These are phyloP conservation scores for Naganishia kalamii DNA, from an alignment of 768 basidiomycete species.

Conservation along the genomic window DNA sequence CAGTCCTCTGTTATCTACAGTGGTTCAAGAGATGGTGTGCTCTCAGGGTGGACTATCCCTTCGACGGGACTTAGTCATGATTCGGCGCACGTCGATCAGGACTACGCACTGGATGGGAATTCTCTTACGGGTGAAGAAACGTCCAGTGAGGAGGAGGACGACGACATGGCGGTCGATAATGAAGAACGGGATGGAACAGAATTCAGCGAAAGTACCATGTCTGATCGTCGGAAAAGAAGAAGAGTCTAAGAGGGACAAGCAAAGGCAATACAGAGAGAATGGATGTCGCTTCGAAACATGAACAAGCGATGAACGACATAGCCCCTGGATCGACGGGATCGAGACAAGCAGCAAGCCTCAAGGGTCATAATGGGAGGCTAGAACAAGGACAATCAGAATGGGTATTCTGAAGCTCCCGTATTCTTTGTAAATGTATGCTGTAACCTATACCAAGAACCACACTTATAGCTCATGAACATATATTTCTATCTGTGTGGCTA, in stretches of 20 bases:
- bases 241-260: background rate
- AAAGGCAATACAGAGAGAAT: background rate
- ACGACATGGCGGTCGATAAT: background rate
- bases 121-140: constrained; percentile 22
- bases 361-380: background rate
- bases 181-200: constrained; percentile 27
- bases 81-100: constrained; percentile 34
- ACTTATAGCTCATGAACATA: background rate
- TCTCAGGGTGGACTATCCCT: constrained; percentile 37
- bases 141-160: constrained; percentile 18
- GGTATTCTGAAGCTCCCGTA: too few relatives aligned
- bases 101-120: constrained; percentile 33
- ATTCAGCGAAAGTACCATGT: constrained; percentile 27
- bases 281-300: background rate
- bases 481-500: background rate
- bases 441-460: too few relatives aligned
- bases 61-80: constrained; percentile 24
- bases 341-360: background rate
- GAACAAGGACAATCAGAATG: background rate
- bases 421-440: too few relatives aligned
- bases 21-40: constrained; percentile 41
- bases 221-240: background rate
- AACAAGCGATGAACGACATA: background rate
- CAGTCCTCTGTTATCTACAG: constrained; percentile 37
- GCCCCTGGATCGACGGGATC: background rate